Evolutionary conservation across 2,329 filamentous ascomycete species (phyloP).

Genomic region (Pseudocercospora pini-densiflorae): DNA sequence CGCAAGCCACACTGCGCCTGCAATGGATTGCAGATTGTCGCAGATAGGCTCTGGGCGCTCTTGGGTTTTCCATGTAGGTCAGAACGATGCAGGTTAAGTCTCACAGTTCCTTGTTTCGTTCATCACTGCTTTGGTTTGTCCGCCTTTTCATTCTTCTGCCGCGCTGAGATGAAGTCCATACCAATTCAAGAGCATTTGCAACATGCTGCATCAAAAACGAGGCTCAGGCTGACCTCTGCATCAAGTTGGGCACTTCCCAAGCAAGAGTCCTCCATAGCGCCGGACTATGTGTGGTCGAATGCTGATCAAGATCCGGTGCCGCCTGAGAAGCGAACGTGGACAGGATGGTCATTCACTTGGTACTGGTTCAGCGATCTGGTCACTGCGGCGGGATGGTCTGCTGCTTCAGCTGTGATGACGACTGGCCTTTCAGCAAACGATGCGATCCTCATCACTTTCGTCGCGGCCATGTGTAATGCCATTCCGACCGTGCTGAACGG

Average conservation of each 20-base stretch:
- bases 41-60: slow-evolving; percentile 1
- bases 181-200: neutral
- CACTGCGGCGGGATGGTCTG: slow-evolving; percentile 40
- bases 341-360: slow-evolving; percentile 44
- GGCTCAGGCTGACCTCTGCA: slow-evolving; percentile 4
- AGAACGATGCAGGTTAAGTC: neutral
- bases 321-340: slow-evolving; percentile 32
- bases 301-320: slow-evolving; percentile 44
- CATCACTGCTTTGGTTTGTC: neutral
- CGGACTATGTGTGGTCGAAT: slow-evolving; percentile 47
- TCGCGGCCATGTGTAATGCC: slow-evolving; percentile 56
- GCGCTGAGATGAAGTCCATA: neutral
- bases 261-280: slow-evolving; percentile 52
- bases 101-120: neutral
- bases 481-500: slow-evolving; percentile 63
- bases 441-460: slow-evolving; percentile 30
- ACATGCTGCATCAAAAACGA: slow-evolving; percentile 9
- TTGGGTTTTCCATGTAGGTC: neutral
- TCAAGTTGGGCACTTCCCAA: slow-evolving; percentile 52
- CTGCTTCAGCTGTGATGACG: slow-evolving; percentile 53
- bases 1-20: neutral
- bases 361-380: slow-evolving; percentile 47
- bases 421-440: slow-evolving; percentile 61
- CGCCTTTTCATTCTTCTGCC: neutral
- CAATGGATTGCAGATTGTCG: neutral